Percentiles rank a stretch among this genome's conserved stretches.
These are phyloP conservation scores for Typha latifolia DNA, from an alignment of 176 grass and related monocot genomes.

Conservation along the genomic window DNA sequence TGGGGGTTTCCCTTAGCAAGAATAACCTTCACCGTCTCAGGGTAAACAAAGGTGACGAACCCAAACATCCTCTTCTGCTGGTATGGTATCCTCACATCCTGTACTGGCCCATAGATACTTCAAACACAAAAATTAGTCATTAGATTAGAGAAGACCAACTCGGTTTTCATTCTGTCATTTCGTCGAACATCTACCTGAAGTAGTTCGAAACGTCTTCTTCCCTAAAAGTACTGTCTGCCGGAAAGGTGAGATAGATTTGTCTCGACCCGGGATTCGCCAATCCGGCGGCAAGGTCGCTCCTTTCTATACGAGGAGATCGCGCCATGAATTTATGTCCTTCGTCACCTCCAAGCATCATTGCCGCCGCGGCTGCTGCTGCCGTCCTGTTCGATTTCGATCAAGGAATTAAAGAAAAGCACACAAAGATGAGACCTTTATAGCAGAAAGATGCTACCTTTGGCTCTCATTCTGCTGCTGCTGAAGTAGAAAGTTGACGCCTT, in stretches of 20 bases:
- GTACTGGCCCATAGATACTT: conserved; percentile 85
- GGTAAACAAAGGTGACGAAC: conserved; percentile 80
- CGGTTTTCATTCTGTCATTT: conserved; percentile 8
- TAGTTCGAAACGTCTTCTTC: conserved; percentile 81
- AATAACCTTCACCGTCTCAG: conserved; percentile 57
- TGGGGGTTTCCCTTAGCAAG: conserved; percentile 72
- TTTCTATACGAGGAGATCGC: conserved; percentile 46
- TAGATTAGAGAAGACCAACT: background rate
- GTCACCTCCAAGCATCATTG: conserved; percentile 39
- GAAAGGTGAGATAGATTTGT: conserved; percentile 90
- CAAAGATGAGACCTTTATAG: conserved; percentile 5
- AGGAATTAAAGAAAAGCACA: background rate
- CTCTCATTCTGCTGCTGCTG: conserved; percentile 44
- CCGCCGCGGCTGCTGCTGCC: conserved; percentile 29
- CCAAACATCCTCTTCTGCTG: conserved; percentile 99
- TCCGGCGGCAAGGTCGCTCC: conserved; percentile 28
- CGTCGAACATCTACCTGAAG: conserved; percentile 57
- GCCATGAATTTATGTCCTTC: conserved; percentile 43
- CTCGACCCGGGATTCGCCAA: conserved; percentile 36
- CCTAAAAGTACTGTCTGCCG: conserved; percentile 71
- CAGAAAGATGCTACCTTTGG: conserved; percentile 40
- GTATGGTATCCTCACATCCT: conserved; percentile 88
- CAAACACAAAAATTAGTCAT: conserved; percentile 6
- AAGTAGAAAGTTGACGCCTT: conserved; percentile 33
- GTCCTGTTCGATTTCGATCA: conserved; percentile 17